phyloP scores from a whole-genome alignment of 805 yeast genomes.

The Scheffersomyces amazonensis region DNA sequence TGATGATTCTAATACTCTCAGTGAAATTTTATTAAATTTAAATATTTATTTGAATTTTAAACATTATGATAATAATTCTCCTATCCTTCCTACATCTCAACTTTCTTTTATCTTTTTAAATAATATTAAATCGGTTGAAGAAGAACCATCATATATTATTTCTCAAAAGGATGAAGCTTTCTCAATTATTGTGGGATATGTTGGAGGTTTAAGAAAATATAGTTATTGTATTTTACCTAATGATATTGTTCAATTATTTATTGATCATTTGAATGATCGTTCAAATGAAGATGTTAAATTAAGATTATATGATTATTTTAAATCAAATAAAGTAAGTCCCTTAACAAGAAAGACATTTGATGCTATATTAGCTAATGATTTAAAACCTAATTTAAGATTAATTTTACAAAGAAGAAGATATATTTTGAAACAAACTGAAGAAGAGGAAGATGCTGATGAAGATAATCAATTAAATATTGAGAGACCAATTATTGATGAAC shows the following conservation, averaged over 20 bases:
- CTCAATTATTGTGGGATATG: conserved; percentile 32
- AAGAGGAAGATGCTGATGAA: conserved; percentile 11
- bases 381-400: conserved; percentile 27
- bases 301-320: conserved; percentile 16
- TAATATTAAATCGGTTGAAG: conserved; percentile 6
- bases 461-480: conserved; percentile 2
- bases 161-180: conserved; percentile 20
- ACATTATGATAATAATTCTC: conserved; percentile 8
- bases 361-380: conserved; percentile 21
- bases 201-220: conserved; percentile 41
- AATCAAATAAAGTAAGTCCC: conserved; percentile 9
- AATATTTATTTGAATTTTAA: conserved; percentile 32
- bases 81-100: neutral
- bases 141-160: conserved; percentile 29
- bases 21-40: conserved; percentile 31
- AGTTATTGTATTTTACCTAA: conserved; percentile 39
- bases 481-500: neutral
- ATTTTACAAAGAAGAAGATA: conserved; percentile 28
- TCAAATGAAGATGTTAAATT: conserved; percentile 9
- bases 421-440: conserved; percentile 20
- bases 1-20: conserved; percentile 28
- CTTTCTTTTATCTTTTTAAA: conserved; percentile 24
- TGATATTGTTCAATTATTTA: conserved; percentile 17
- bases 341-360: conserved; percentile 29
- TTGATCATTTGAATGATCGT: conserved; percentile 17